These are phyloP conservation scores for Dittrichia graveolens DNA, from an alignment of 129 eudicot genomes.

Conservation along the genomic window DNA sequence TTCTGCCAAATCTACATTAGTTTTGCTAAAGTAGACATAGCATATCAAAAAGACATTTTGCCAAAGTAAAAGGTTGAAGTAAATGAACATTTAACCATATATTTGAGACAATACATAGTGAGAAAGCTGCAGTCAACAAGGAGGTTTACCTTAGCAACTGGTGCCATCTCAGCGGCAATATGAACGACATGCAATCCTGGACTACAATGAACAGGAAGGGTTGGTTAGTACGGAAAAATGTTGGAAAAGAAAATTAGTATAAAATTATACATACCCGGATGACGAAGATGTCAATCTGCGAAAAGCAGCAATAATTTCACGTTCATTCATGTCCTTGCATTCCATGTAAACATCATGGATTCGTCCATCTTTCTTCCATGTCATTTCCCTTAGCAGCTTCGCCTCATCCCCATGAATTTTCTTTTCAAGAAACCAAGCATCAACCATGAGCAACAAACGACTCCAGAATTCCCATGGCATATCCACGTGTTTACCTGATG, in stretches of 20 bases:
- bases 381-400: slow-evolving; percentile 68
- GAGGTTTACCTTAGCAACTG: slow-evolving; percentile 86
- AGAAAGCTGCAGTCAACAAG: neutral
- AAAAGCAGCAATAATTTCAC: slow-evolving; percentile 60
- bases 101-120: neutral
- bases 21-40: neutral
- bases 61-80: neutral
- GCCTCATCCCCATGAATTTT: slow-evolving; percentile 71
- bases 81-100: neutral
- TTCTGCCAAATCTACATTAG: slow-evolving; percentile 4
- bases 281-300: slow-evolving; percentile 59
- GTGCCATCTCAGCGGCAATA: slow-evolving; percentile 99
- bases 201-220: slow-evolving; percentile 52
- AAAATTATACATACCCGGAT: slow-evolving; percentile 48
- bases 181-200: slow-evolving; percentile 84
- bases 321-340: slow-evolving; percentile 66
- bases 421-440: slow-evolving; percentile 92
- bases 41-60: neutral
- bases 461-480: slow-evolving; percentile 96
- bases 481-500: slow-evolving; percentile 61
- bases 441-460: slow-evolving; percentile 74
- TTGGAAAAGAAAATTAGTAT: slow-evolving; percentile 15
- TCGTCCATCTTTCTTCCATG: slow-evolving; percentile 73
- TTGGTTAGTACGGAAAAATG: slow-evolving; percentile 12
- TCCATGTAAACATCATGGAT: slow-evolving; percentile 75